Evolutionary conservation across 208 protist species (phyloP).

Genomic region (Leishmania major): DNA sequence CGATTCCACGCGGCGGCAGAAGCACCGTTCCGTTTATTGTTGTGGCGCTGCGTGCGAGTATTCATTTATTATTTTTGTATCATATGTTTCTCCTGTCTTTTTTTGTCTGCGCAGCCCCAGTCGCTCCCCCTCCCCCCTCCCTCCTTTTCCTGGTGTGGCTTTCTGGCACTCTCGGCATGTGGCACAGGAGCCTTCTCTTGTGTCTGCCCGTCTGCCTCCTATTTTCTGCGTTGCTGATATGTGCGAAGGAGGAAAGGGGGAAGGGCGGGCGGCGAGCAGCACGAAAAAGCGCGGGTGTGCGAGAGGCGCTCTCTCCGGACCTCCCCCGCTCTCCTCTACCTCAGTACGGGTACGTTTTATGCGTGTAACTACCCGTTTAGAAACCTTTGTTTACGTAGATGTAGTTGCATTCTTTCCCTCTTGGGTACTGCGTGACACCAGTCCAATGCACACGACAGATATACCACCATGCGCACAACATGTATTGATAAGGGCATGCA

Average conservation of each 20-base stretch:
- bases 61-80: not conserved
- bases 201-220: not conserved
- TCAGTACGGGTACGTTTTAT: not conserved
- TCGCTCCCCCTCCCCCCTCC: not conserved
- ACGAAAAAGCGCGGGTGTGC: not conserved
- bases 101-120: not conserved
- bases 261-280: not conserved
- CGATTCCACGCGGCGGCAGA: not conserved
- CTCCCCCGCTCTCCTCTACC: not conserved
- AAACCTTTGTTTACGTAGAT: not conserved
- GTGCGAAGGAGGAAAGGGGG: not conserved
- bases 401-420: not conserved
- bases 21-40: not conserved
- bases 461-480: not conserved
- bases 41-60: not conserved
- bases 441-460: not conserved
- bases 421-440: not conserved
- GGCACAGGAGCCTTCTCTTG: not conserved
- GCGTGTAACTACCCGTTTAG: not conserved
- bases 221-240: not conserved
- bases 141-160: not conserved
- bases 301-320: not conserved
- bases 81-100: not conserved
- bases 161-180: not conserved
- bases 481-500: not conserved